Evolutionary conservation across 306 rosid genomes (phyloP).

Genomic region (Ochetophila trinervis): DNA sequence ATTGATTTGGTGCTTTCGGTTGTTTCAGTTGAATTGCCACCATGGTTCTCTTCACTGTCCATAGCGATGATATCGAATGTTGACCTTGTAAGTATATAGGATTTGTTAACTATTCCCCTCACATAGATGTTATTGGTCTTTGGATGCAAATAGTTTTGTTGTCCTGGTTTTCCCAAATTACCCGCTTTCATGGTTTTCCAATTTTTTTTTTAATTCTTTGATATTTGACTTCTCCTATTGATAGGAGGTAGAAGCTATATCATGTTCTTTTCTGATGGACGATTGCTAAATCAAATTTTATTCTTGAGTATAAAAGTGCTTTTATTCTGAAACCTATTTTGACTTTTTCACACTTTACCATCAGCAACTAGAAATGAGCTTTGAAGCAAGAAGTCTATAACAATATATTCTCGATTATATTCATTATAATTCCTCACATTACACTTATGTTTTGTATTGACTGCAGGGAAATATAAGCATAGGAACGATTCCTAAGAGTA

Average conservation of each 20-base stretch:
- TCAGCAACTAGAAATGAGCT: conserved; percentile 3
- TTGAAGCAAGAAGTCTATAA: neutral
- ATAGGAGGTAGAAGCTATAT: conserved; percentile 9
- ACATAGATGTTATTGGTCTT: conserved; percentile 2
- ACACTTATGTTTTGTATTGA: conserved; percentile 16
- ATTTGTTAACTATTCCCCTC: conserved; percentile 17
- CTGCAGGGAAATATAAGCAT: conserved; percentile 56
- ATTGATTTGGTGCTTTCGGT: conserved; percentile 39
- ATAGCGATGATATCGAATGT: conserved; percentile 67
- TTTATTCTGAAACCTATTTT: neutral
- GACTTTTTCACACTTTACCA: neutral
- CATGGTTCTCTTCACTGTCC: conserved; percentile 83
- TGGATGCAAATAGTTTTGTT: conserved; percentile 10
- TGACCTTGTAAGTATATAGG: conserved; percentile 67
- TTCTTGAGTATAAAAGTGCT: neutral
- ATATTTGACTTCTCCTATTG: neutral
- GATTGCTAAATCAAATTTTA: conserved; percentile 3
- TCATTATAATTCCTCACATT: conserved; percentile 12
- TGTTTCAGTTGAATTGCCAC: conserved; percentile 83
- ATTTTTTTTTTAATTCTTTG: neutral
- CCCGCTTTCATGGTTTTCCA: conserved; percentile 1
- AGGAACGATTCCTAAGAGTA: conserved; percentile 48
- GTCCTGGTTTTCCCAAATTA: conserved; percentile 15
- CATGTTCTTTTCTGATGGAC: conserved; percentile 19
- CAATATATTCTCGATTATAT: conserved; percentile 5